Conservation (phyloP, 2,329 filamentous ascomycete species). For the Alternaria sp. region DNA sequence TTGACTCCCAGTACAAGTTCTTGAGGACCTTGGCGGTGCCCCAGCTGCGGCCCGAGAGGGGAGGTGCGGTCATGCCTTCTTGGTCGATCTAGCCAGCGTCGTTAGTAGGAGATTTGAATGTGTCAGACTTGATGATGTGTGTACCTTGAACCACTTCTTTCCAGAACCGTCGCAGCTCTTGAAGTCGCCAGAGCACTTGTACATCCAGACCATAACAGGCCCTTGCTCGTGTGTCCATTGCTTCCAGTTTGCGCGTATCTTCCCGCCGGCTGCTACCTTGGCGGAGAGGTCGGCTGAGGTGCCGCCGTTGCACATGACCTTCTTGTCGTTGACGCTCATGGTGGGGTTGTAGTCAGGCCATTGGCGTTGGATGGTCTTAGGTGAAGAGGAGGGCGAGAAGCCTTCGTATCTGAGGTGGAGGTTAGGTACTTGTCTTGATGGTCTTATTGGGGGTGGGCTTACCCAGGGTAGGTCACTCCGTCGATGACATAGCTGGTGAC, state of each 20-base stretch:
- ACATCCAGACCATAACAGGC: conserved; percentile 64
- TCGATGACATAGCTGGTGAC: conserved; percentile 47
- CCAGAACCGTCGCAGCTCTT: conserved; percentile 59
- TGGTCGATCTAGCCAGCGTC: conserved; percentile 51
- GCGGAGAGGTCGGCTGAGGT: conserved; percentile 52
- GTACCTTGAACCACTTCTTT: conserved; percentile 63
- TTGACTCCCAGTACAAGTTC: conserved; percentile 61
- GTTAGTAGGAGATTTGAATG: not conserved
- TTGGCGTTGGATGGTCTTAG: conserved; percentile 63
- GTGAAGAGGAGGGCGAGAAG: conserved; percentile 57
- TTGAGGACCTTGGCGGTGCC: conserved; percentile 57
- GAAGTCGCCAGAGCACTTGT: conserved; percentile 58
- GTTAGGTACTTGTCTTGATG: conserved; percentile 38
- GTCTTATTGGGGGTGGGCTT: no score
- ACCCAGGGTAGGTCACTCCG: conserved; percentile 42
- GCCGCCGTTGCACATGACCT: conserved; percentile 64
- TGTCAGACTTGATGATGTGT: conserved; percentile 36
- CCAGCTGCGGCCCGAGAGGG: conserved; percentile 58
- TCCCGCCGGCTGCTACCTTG: conserved; percentile 56
- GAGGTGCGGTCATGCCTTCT: conserved; percentile 56
- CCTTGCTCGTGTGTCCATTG: conserved; percentile 67
- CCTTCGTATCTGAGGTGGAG: conserved; percentile 58
- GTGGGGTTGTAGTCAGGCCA: conserved; percentile 66
- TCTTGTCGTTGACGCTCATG: conserved; percentile 55
- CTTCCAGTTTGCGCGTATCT: conserved; percentile 60